Base-by-base conservation (phyloP, 2,329 filamentous ascomycete genomes). In the Alternaria conjuncta region DNA sequence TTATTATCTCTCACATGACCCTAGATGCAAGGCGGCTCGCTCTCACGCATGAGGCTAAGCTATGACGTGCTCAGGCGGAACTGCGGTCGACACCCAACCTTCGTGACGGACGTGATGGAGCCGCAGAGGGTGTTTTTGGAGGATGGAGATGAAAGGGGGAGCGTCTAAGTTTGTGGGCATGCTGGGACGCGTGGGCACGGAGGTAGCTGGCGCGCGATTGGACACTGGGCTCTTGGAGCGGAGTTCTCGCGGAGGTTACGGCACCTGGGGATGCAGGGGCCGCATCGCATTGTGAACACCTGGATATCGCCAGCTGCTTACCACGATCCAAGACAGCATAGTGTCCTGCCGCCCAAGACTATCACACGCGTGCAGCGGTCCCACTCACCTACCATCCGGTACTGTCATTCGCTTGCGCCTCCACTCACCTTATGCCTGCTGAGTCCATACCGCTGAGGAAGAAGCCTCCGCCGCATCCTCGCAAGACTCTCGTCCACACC, bases 361-460 rank as follows among this genome's bases (percentile, higher is more conserved):
- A 58, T 41, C 51, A 43, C 59, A 59, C 55, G 57, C 57, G 55
- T 60, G 49, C 53, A 41, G 60, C 57, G 44, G 45, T 55, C 62
- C 62, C 55, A 53, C 36, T n/a, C 51, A 56, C 55, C 57, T 55
- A 45, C 63, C 63, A 57, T 55, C 36, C 50, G 43, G 45, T 30
- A 26, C 60, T 43, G 63, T 62, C 71, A 68, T 57, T 66, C 60
- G 70, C 69, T 68, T 56, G 55, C 57, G 28, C 50, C 44, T 50
- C 53, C 60, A 63, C 71, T 57, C 68, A 72, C 75, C 76, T 72
- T 70, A 79, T 79, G 77, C 75, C 76, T 73, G 36, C 36, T 41
- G 73, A 79, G 67, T 76, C 73, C 59, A 78, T 79, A 51, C 76
- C 77, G 9, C 73, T 79, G 23, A 67, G 72, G 70, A 76, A 75